Base-by-base conservation (phyloP, 208 protist species). In the Crithidia bombi region DNA sequence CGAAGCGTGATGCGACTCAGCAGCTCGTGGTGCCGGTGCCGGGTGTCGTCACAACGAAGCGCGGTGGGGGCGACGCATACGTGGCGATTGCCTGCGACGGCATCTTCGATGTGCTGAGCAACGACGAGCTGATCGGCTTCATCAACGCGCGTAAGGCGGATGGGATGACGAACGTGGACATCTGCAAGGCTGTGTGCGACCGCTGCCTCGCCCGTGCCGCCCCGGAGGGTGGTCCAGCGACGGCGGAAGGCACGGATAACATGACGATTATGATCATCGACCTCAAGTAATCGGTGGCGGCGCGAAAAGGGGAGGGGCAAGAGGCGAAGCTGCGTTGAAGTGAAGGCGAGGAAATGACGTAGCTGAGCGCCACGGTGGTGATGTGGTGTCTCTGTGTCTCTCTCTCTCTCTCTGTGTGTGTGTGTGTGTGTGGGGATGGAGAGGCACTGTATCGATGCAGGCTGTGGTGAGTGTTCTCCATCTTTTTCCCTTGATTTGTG, bases 231-330 rank as follows among this genome's bases (percentile, higher is more conserved):
- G 80, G 77, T 11, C 80, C 82, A 39, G 43, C 78, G 0, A 81
- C 79, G 36, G 57, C 77, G 23, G 81, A 83, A 51, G 91, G 91
- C 54, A 96, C 89, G 28, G 91, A 96, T 69, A 96, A 96, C 77
- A 96, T 96, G 91, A 93, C 89, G 12, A 85, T 94, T 39, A 94
- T 94, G 82, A 91, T 96, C 56, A 85, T 94, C 21, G 78, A 89
- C 38, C 76, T 92, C 46, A 79, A 81, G 58, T 85, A 79, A 50
- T 32, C 4, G 47, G 23, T 9, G 10, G 5, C 15, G 23, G 30
- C 2, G 25, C 15, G 7, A 32, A 5, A 54, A 32, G 32, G 47
- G 25, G 25, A 54, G 47, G n/a, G n/a, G 47, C 6, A 25, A 54
- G 19, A 54, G 47, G 6, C 3, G 47, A 54, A 32, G 25, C 3